phyloP scores from a whole-genome alignment of 768 basidiomycete genomes.

The Dendrothele bispora region DNA sequence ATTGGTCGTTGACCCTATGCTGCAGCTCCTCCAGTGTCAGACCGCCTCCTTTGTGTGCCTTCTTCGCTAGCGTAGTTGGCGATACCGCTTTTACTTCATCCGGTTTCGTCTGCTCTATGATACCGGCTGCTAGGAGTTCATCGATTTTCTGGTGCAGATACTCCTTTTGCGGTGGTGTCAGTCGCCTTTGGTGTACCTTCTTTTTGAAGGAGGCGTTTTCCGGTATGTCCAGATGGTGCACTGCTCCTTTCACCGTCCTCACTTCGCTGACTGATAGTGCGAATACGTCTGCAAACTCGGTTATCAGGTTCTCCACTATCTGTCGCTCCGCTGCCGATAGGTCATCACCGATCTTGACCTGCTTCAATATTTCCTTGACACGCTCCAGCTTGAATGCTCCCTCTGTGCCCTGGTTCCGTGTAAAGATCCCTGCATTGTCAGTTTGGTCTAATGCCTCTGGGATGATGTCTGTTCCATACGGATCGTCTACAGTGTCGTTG shows the following conservation, averaged over 20 bases:
- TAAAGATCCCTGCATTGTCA: conserved; percentile 16
- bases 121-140: conserved; percentile 30
- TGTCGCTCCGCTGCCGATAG: conserved; percentile 21
- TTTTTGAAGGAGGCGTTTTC: conserved; percentile 24
- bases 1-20: conserved; percentile 32
- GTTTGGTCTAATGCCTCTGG: too few species aligned
- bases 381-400: conserved; percentile 25
- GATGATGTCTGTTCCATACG: too few species aligned
- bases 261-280: conserved; percentile 40
- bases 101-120: conserved; percentile 28
- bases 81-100: conserved; percentile 33
- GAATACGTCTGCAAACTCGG: conserved; percentile 37
- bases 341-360: conserved; percentile 28
- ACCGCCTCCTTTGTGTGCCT: conserved; percentile 29
- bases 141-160: conserved; percentile 31
- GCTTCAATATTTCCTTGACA: conserved; percentile 17
- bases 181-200: conserved; percentile 29
- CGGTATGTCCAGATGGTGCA: conserved; percentile 33
- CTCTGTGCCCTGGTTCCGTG: conserved; percentile 17
- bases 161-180: conserved; percentile 29
- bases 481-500: conserved; percentile 33
- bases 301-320: conserved; percentile 21
- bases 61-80: conserved; percentile 34
- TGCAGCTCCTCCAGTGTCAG: conserved; percentile 33
- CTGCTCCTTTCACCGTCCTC: conserved; percentile 23